Base-by-base conservation (phyloP, 345 rosid species). In the Eucalyptus curtisii region DNA sequence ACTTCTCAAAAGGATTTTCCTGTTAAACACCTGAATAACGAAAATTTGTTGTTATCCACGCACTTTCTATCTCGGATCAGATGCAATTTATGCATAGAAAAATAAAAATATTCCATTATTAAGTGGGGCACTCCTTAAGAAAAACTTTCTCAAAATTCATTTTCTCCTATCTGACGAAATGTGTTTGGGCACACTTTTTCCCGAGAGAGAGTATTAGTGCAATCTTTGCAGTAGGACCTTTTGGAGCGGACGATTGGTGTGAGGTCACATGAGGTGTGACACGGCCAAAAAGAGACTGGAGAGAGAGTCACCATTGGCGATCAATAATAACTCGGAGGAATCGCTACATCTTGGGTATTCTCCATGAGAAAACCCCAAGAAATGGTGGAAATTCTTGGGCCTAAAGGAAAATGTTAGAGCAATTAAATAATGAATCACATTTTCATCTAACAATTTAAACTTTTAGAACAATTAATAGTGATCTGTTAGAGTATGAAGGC, bases 361-460 rank as follows among this genome's bases (percentile, higher is more conserved):
- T n/a, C 91, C 95, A 25, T 93, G 97, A 90, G 93, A 94, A 86
- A 93, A 95, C 71, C 96, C 97, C 37, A 96, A 93, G 91, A 95
- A 95, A 91, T 93, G 95, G 88, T 93, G 91, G 91, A 93, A 91
- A 91, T 92, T 90, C 86, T 92, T 93, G n/a, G 64, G 30, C 13
- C 13, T 4, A 27, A 57, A 25, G n/a, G n/a, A 57, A 57, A 25
- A 57, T 57, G 64, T 53, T 53, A 53, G 57, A 20, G 10, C 25
- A 53, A 53, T 53, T 53, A 53, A 53, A 53, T 53, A 53, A 53
- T 53, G 20, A 53, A 53, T 19, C 57, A 53, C 25, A 8, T 2
- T 19, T 53, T 53, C 20, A 4, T 53, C 24, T 20, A 53, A 53
- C 25, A 3, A 2, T 53, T 53, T 53, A 19, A 53, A 53, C 2